These are phyloP conservation scores for Tirmania nivea DNA, from an alignment of 495 filamentous ascomycete species.

Conservation along the genomic window DNA sequence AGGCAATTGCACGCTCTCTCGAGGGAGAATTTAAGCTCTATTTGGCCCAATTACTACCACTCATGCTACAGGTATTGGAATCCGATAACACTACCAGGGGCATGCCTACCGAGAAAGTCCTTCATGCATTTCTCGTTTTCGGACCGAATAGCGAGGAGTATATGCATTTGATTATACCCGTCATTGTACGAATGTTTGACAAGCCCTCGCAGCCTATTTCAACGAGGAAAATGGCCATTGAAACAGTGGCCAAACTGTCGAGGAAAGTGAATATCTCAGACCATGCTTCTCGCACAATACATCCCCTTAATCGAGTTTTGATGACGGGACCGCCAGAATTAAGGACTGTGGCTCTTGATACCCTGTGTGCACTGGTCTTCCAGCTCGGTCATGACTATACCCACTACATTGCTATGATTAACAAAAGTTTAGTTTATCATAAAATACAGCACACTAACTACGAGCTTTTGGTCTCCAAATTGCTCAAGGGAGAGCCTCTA, in stretches of 20 bases:
- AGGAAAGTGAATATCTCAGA: slow-evolving; percentile 94
- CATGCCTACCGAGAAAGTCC: slow-evolving; percentile 63
- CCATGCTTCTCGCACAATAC: slow-evolving; percentile 84
- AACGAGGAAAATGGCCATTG: slow-evolving; percentile 72
- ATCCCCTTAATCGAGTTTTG: slow-evolving; percentile 65
- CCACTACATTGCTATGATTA: slow-evolving; percentile 76
- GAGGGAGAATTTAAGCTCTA: slow-evolving; percentile 96
- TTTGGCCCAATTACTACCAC: slow-evolving; percentile 62
- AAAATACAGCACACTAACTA: slow-evolving; percentile 72
- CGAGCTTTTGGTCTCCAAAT: slow-evolving; percentile 66
- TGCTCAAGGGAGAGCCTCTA: slow-evolving; percentile 80
- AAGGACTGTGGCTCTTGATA: slow-evolving; percentile 75
- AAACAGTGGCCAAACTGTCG: slow-evolving; percentile 84
- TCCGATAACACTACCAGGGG: slow-evolving; percentile 45
- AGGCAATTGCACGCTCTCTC: slow-evolving; percentile 76
- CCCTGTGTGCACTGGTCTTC: slow-evolving; percentile 81
- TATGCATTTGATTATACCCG: slow-evolving; percentile 95
- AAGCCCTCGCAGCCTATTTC: slow-evolving; percentile 53
- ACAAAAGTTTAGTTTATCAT: slow-evolving; percentile 47
- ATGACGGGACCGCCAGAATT: slow-evolving; percentile 45
- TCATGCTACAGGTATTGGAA: slow-evolving; percentile 87
- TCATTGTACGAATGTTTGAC: slow-evolving; percentile 83
- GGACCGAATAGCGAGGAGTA: slow-evolving; percentile 93
- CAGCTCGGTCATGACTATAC: slow-evolving; percentile 89
- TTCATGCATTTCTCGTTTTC: slow-evolving; percentile 89